Base-by-base conservation (phyloP, 441 rosid species). In the Biscutella laevigata region DNA sequence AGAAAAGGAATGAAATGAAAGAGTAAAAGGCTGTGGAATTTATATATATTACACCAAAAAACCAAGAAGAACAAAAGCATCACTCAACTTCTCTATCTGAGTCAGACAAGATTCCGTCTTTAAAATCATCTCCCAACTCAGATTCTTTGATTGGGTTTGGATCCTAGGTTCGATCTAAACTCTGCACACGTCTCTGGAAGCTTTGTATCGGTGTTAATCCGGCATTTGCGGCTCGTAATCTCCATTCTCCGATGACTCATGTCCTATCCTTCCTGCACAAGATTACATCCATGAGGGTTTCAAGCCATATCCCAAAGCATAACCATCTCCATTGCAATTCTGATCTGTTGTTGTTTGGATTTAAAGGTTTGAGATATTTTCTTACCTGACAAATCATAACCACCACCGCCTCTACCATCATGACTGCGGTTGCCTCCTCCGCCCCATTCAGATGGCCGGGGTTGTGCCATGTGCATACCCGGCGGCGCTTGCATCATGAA, bases 321-420 rank as follows among this genome's bases (percentile, higher is more conserved):
- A 7, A 19, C 48, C 38, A 43, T 30, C 41, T 56, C 6, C 41
- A 26, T 35, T 17, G 15, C 62, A 35, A 12, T 35, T 30, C 12
- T 33, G 19, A 24, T 34, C 9, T 25, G 19, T 24, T 33, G 19
- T 5, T 32, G 22, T 60, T 24, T 24, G 29, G 4, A 49, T 22
- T 22, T 30, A 14, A 22, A 12, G 10, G 24, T n/a, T n/a, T n/a
- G n/a, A n/a, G n/a, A 52, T 15, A 6, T 16, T 43, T 48, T 2
- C 7, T 30, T 62, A 83, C 95, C 95, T 66, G 83, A 67, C 51
- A 81, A 67, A 1, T 86, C 89, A 72, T 69, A 83, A 25, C 77
- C 73, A 6, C 64, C 38, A 49, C 67, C 59, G 20, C 57, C 47
- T 69, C 89, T 70, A 36, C 62, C 71, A 44, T 81, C 95, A 41